Conservation (phyloP, 176 grass and related monocot genomes). For the Oryza longistaminata region DNA sequence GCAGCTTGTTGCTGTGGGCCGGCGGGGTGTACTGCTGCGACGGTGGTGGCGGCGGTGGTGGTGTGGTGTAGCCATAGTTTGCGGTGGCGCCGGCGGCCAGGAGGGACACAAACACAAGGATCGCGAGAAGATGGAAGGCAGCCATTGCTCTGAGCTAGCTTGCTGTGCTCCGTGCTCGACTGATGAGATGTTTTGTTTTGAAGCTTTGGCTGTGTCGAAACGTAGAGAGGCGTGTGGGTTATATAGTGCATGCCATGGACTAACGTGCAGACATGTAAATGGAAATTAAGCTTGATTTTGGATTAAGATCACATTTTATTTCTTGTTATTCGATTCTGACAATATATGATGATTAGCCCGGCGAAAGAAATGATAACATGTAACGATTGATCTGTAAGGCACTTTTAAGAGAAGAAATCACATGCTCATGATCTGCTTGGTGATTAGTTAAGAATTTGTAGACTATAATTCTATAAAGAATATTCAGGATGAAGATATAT, state of each 20-base stretch:
- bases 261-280: too few species aligned
- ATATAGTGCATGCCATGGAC: too few species aligned
- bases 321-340: neutral
- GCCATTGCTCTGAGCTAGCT: conserved; percentile 27
- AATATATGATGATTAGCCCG: neutral
- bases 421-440: too few species aligned
- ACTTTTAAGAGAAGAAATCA: too few species aligned
- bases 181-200: neutral
- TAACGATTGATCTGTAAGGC: too few species aligned
- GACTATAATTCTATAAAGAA: too few species aligned
- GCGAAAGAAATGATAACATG: too few species aligned
- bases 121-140: neutral
- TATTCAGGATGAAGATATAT: too few species aligned
- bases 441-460: too few species aligned
- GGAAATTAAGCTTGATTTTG: neutral
- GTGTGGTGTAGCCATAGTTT: neutral
- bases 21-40: neutral
- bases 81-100: neutral
- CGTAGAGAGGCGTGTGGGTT: too few species aligned
- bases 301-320: neutral
- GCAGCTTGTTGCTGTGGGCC: conserved; percentile 9
- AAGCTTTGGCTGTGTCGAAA: too few species aligned
- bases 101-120: conserved; percentile 15
- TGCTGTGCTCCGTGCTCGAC: too few species aligned
- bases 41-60: neutral